Evolutionary conservation across 139 green algal species (phyloP).

Genomic region (Microglena sp.): DNA sequence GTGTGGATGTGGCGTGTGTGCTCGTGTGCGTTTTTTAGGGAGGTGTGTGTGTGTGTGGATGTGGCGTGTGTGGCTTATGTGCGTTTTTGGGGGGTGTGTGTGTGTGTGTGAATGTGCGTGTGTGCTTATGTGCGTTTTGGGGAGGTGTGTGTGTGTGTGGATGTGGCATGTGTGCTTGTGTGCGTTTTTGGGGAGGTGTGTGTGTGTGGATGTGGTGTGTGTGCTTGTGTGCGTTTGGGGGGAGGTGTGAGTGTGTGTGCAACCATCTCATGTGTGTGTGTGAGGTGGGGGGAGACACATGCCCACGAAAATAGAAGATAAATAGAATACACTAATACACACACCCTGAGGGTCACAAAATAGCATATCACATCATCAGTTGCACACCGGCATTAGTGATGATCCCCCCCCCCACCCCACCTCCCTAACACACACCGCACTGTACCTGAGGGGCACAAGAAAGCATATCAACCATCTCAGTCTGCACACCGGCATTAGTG

Average conservation of each 20-base stretch:
- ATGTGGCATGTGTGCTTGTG: not conserved
- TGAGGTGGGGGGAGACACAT: not conserved
- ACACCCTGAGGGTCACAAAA: slow-evolving; percentile 54
- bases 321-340: not conserved
- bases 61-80: no score
- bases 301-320: not conserved
- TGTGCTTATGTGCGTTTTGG: no score
- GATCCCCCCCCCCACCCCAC: no score
- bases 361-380: slow-evolving; percentile 85
- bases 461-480: slow-evolving; percentile 86
- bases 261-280: no score
- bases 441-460: slow-evolving; percentile 65
- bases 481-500: slow-evolving; percentile 77
- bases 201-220: not conserved
- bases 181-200: not conserved
- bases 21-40: no score
- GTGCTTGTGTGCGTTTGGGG: not conserved
- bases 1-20: no score
- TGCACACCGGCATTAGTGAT: slow-evolving; percentile 83
- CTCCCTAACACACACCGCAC: no score
- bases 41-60: no score
- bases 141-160: not conserved
- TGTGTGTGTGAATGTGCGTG: no score
- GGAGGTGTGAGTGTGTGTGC: not conserved
- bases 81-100: no score